phyloP scores from a whole-genome alignment of 345 rosid genomes.

The Physaria fendleri region DNA sequence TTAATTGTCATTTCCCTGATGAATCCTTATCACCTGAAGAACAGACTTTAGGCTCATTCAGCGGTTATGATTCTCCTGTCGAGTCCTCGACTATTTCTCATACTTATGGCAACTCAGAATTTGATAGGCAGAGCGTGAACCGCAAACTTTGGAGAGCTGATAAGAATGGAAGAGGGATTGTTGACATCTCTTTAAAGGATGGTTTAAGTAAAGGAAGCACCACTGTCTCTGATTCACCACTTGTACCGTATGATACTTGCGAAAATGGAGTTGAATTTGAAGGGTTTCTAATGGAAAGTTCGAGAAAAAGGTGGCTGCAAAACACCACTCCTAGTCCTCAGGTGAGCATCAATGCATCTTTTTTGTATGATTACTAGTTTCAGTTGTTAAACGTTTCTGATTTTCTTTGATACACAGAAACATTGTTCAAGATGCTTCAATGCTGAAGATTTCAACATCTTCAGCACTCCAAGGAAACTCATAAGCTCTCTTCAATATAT shows the following conservation, averaged over 20 bases:
- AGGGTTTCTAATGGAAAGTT: constrained; percentile 52
- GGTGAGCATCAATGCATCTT: constrained; percentile 46
- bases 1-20: too few relatives aligned
- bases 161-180: constrained; percentile 31
- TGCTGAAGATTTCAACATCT: constrained; percentile 47
- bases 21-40: constrained; percentile 68
- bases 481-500: too few relatives aligned
- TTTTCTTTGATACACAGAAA: constrained; percentile 38
- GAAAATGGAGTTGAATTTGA: constrained; percentile 38
- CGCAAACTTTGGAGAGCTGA: constrained; percentile 36
- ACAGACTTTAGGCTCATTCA: constrained; percentile 40
- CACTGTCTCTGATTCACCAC: constrained; percentile 36
- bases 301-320: constrained; percentile 33
- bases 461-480: constrained; percentile 82
- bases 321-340: constrained; percentile 70
- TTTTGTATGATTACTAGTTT: constrained; percentile 32
- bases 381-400: background rate
- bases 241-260: constrained; percentile 29
- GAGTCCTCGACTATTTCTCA: constrained; percentile 52
- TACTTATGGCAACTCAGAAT: constrained; percentile 41
- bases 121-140: constrained; percentile 46
- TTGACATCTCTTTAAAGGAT: constrained; percentile 75
- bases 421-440: constrained; percentile 46
- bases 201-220: constrained; percentile 52
- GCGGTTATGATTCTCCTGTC: constrained; percentile 36